A percentile compares a stretch with the other conserved stretches of the same genome.
phyloP scores from a whole-genome alignment of 2,329 filamentous ascomycete genomes.

The Cladosporium sp. region DNA sequence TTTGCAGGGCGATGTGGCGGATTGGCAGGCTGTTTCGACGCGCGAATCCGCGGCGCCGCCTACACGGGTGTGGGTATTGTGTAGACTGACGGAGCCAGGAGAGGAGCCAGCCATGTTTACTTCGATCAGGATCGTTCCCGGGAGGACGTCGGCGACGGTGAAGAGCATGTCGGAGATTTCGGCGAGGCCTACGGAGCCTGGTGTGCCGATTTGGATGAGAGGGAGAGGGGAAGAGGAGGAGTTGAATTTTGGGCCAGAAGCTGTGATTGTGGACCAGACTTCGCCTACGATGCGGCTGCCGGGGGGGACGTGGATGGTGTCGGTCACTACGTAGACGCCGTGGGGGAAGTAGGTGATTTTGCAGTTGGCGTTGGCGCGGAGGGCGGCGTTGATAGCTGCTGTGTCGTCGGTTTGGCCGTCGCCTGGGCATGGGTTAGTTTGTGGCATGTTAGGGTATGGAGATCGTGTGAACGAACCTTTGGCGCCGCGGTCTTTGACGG shows the following conservation, averaged over 20 bases:
- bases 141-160: constrained; percentile 46
- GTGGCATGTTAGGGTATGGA: neutral
- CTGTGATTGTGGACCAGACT: constrained; percentile 53
- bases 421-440: constrained; percentile 35
- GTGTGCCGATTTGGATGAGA: constrained; percentile 62
- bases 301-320: constrained; percentile 62
- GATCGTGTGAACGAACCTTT: constrained; percentile 12
- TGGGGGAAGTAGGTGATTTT: constrained; percentile 72
- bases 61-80: constrained; percentile 33
- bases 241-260: constrained; percentile 53
- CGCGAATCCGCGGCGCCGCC: constrained; percentile 33
- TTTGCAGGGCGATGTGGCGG: constrained; percentile 26
- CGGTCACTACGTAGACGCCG: constrained; percentile 65
- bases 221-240: constrained; percentile 57
- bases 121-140: constrained; percentile 43
- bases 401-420: constrained; percentile 59
- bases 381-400: constrained; percentile 71
- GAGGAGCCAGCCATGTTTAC: constrained; percentile 47
- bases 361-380: constrained; percentile 38
- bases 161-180: constrained; percentile 66
- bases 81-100: constrained; percentile 47
- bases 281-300: constrained; percentile 59
- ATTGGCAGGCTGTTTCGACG: constrained; percentile 39
- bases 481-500: constrained; percentile 42
- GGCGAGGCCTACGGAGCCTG: constrained; percentile 60